phyloP scores from a whole-genome alignment of 108 stramenopile species.

The Licmophora abbreviata region DNA sequence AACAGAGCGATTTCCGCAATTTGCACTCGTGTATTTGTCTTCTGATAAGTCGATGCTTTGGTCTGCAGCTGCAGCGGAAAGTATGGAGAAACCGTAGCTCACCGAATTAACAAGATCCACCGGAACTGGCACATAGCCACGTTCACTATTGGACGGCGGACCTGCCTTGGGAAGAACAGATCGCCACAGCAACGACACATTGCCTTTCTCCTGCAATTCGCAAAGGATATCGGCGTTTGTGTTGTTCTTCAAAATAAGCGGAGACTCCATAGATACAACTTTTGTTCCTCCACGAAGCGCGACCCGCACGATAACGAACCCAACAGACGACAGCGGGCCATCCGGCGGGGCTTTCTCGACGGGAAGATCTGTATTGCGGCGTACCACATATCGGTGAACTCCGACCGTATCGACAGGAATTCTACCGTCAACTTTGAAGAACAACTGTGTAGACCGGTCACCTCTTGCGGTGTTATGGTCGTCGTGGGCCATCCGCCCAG shows the following conservation, averaged over 20 bases:
- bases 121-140: constrained; percentile 30
- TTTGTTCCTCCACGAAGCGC: constrained; percentile 39
- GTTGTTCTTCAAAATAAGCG: constrained; percentile 34
- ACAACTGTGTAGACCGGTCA: constrained; percentile 19
- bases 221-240: constrained; percentile 27
- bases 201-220: constrained; percentile 22
- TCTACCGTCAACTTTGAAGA: constrained; percentile 29
- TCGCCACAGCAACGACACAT: constrained; percentile 25
- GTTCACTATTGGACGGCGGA: not conserved
- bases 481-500: constrained; percentile 18
- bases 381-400: constrained; percentile 33
- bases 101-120: constrained; percentile 34
- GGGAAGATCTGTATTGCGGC: constrained; percentile 15
- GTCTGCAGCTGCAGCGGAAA: constrained; percentile 11
- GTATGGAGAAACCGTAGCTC: constrained; percentile 20
- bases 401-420: constrained; percentile 59
- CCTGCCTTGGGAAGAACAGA: constrained; percentile 18
- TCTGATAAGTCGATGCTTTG: too few species aligned
- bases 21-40: too few species aligned
- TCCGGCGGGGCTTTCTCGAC: constrained; percentile 7
- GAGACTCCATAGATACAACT: constrained; percentile 52
- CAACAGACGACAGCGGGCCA: constrained; percentile 12
- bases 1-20: constrained; percentile 4
- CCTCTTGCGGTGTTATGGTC: constrained; percentile 23
- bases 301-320: constrained; percentile 40